phyloP scores from a whole-genome alignment of 306 rosid genomes.

The Luffa aegyptiaca region DNA sequence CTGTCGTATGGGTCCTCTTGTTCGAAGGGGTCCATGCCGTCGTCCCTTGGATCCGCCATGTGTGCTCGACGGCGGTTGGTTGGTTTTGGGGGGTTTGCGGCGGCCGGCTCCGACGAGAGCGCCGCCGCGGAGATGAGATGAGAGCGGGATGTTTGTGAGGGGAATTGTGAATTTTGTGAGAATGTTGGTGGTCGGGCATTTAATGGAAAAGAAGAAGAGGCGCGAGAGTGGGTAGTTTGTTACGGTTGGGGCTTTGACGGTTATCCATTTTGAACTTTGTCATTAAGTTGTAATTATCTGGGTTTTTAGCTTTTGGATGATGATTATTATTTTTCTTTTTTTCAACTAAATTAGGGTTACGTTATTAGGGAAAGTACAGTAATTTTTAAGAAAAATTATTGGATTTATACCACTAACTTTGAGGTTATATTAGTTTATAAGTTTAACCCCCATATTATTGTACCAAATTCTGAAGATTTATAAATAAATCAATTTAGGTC shows the following conservation, averaged over 20 bases:
- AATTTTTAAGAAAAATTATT: no score
- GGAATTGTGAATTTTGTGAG: neutral
- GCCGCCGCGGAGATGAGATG: neutral
- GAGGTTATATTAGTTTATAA: no score
- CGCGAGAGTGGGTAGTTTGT: neutral
- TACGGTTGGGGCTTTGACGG: neutral
- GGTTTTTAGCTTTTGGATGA: neutral
- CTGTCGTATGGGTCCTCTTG: slow-evolving; percentile 4
- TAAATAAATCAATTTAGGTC: no score
- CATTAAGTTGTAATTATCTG: neutral
- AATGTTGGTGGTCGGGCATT: neutral
- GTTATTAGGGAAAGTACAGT: no score
- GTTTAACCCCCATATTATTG: no score
- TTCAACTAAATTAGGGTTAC: no score
- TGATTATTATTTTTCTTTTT: no score
- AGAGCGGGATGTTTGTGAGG: neutral
- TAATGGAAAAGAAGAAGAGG: neutral
- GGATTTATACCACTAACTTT: no score
- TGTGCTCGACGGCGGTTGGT: neutral
- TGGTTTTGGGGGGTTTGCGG: neutral
- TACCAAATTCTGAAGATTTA: no score
- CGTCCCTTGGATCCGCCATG: slow-evolving; percentile 22
- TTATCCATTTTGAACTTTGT: neutral
- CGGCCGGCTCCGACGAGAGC: neutral
- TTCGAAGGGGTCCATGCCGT: neutral